A percentile compares a stretch with the other conserved stretches of the same genome.
Evolutionary conservation across 306 rosid genomes (phyloP).

Genomic region (Bauhinia variegata): DNA sequence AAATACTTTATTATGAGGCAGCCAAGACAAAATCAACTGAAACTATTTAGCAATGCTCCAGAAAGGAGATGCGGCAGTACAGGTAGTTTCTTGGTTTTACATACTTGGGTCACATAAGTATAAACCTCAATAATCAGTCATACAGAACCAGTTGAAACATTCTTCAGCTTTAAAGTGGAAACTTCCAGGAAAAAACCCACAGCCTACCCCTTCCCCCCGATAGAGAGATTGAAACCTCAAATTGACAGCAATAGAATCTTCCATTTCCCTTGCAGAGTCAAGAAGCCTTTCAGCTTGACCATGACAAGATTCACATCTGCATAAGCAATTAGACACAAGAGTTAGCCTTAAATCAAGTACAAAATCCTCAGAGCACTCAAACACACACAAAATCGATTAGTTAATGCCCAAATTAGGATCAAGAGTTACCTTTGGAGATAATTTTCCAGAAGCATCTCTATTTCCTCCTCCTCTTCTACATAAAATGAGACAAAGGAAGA

Average conservation of each 20-base stretch:
- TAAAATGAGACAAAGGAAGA: constrained; percentile 36
- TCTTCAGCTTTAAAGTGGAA: background rate
- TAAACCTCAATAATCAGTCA: background rate
- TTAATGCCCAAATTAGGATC: constrained; percentile 28
- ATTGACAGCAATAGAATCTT: constrained; percentile 94
- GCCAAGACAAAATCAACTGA: background rate
- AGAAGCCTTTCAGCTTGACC: constrained; percentile 99
- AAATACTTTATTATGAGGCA: background rate
- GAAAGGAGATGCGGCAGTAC: background rate
- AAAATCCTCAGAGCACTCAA: constrained; percentile 9
- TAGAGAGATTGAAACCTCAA: constrained; percentile 70
- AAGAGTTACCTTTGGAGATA: constrained; percentile 87
- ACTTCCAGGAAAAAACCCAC: background rate
- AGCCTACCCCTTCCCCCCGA: background rate
- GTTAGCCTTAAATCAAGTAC: constrained; percentile 28
- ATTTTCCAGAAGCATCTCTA: constrained; percentile 99
- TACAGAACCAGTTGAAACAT: constrained; percentile 15
- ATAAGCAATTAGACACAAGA: constrained; percentile 36
- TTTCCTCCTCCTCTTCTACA: constrained; percentile 98
- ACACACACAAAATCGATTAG: constrained; percentile 10
- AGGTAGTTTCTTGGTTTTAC: background rate
- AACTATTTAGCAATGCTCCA: background rate
- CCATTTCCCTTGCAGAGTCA: constrained; percentile 99
- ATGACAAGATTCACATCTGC: constrained; percentile 97
- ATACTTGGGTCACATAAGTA: background rate